Conservation (phyloP, 148 eudicot species). For the Nepenthes gracilis region DNA sequence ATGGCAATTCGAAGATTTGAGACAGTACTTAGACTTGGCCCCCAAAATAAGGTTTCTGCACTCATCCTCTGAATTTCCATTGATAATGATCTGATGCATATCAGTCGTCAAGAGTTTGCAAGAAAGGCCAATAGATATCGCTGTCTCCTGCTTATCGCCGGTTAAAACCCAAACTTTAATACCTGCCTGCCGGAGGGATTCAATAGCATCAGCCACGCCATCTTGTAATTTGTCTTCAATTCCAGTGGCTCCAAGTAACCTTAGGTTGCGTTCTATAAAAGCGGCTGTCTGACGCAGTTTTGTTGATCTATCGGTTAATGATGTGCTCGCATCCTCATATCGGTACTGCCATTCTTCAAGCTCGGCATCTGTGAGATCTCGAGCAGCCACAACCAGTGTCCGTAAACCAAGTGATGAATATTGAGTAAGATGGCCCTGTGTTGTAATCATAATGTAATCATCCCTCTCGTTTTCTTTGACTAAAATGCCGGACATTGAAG, state of each 20-base stretch:
- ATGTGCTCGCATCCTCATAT: conserved; percentile 92
- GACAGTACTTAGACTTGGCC: conserved; percentile 49
- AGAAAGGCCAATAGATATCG: conserved; percentile 90
- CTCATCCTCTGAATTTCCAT: conserved; percentile 78
- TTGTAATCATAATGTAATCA: conserved; percentile 33
- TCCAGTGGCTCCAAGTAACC: conserved; percentile 82
- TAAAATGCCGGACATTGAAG: conserved; percentile 61
- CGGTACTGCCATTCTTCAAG: conserved; percentile 81
- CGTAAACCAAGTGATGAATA: conserved; percentile 87
- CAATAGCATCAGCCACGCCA: conserved; percentile 96
- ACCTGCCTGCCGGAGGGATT: conserved; percentile 86
- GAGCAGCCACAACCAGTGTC: conserved; percentile 72
- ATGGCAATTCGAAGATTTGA: conserved; percentile 25
- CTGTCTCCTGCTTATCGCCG: conserved; percentile 97
- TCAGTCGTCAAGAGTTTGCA: conserved; percentile 75
- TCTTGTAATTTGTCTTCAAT: conserved; percentile 95
- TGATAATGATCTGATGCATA: conserved; percentile 84
- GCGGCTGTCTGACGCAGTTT: conserved; percentile 77
- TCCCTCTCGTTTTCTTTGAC: conserved; percentile 25
- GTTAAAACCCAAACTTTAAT: conserved; percentile 96
- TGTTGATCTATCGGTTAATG: conserved; percentile 67
- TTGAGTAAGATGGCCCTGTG: conserved; percentile 56
- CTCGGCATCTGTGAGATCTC: conserved; percentile 56
- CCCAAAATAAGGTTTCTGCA: conserved; percentile 62
- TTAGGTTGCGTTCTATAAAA: conserved; percentile 60